Percentiles rank a stretch among this genome's conserved stretches.
These are phyloP conservation scores for Scheffersomyces quercinus DNA, from an alignment of 1,139 yeast species.

Conservation along the genomic window DNA sequence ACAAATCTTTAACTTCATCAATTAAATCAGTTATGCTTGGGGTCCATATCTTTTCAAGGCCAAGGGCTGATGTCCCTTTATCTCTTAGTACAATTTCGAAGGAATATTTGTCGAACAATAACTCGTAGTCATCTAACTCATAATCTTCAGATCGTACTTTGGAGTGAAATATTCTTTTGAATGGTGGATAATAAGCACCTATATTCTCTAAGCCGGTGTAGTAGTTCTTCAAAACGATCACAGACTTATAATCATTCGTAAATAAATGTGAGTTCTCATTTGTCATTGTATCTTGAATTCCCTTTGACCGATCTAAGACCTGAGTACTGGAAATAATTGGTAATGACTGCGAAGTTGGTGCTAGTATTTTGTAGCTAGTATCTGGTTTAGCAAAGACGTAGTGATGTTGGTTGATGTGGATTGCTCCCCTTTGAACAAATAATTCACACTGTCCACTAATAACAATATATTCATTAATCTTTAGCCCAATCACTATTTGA, in stretches of 20 bases:
- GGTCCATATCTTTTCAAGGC: constrained; percentile 23
- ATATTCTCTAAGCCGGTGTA: constrained; percentile 49
- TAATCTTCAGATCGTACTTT: constrained; percentile 15
- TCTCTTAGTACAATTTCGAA: constrained; percentile 41
- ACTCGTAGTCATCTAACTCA: constrained; percentile 6
- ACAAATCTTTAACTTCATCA: not conserved
- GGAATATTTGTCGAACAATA: constrained; percentile 20
- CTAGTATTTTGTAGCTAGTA: constrained; percentile 33
- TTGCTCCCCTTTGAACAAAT: constrained; percentile 59
- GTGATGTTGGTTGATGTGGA: constrained; percentile 54
- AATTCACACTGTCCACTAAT: constrained; percentile 61
- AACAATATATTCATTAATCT: constrained; percentile 47
- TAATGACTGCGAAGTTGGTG: constrained; percentile 55
- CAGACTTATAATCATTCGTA: constrained; percentile 40
- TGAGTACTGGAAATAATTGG: constrained; percentile 53
- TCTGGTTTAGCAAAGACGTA: constrained; percentile 36
- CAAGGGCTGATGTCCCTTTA: constrained; percentile 26
- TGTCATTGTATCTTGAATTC: constrained; percentile 23
- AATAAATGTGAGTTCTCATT: constrained; percentile 34
- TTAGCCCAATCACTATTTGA: constrained; percentile 43
- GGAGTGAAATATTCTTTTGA: constrained; percentile 40
- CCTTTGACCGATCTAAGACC: constrained; percentile 7
- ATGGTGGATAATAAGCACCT: constrained; percentile 49
- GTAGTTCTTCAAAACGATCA: constrained; percentile 39
- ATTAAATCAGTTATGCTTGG: constrained; percentile 10